Evolutionary conservation across 805 yeast species (phyloP).

Genomic region (Myxozyma neotropica): DNA sequence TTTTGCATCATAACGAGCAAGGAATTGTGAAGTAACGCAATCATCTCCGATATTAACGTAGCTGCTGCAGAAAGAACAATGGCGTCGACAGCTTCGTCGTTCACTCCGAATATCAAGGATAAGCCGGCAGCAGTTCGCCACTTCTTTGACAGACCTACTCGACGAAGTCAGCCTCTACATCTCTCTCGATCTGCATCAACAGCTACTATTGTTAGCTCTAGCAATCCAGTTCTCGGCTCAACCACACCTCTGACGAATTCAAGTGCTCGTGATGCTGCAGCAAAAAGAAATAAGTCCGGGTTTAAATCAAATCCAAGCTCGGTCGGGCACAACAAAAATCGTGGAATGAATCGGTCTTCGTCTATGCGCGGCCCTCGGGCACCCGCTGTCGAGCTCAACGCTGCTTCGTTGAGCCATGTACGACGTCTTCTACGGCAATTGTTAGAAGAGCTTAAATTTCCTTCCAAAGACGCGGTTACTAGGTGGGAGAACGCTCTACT

Average conservation of each 20-base stretch:
- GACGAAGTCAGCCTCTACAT: slow-evolving; percentile 12
- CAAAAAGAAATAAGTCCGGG: neutral
- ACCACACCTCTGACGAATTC: neutral
- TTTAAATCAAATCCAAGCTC: neutral
- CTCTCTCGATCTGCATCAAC: slow-evolving; percentile 12
- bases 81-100: slow-evolving; percentile 19
- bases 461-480: slow-evolving; percentile 43
- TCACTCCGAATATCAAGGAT: slow-evolving; percentile 25
- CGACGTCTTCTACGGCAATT: slow-evolving; percentile 60
- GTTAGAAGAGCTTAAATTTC: slow-evolving; percentile 60
- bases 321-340: neutral
- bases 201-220: neutral
- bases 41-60: no score
- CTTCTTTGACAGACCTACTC: slow-evolving; percentile 24
- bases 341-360: slow-evolving; percentile 28
- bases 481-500: slow-evolving; percentile 64
- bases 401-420: slow-evolving; percentile 48
- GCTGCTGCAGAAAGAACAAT: no score
- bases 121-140: slow-evolving; percentile 31
- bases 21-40: no score
- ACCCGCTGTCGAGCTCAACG: slow-evolving; percentile 33
- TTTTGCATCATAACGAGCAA: no score
- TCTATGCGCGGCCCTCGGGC: slow-evolving; percentile 43
- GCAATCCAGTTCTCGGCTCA: neutral
- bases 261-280: neutral